Evolutionary conservation across 768 basidiomycete genomes (phyloP).

Genomic region (Suillus fuscotomentosus): DNA sequence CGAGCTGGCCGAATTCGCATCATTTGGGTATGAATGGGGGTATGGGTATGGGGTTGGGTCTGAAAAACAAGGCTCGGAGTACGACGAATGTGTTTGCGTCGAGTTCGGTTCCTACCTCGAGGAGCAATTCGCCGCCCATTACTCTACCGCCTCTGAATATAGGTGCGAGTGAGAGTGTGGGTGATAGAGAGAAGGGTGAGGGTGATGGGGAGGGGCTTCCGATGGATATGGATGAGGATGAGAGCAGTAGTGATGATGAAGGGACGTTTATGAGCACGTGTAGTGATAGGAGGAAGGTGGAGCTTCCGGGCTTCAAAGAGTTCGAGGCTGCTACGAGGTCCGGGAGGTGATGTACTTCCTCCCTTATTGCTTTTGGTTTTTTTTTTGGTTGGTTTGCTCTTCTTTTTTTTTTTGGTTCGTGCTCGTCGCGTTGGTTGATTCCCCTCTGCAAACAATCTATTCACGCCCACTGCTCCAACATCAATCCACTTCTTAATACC

Average conservation of each 20-base stretch:
- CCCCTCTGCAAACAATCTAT: not conserved
- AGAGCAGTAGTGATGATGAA: conserved; percentile 21
- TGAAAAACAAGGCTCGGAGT: not conserved
- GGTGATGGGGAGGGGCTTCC: not conserved
- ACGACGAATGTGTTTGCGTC: conserved; percentile 11
- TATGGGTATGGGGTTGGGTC: not conserved
- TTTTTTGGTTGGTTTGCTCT: not conserved
- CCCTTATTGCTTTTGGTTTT: not conserved
- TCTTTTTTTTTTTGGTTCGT: not conserved
- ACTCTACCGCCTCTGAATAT: conserved; percentile 67
- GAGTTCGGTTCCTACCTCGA: conserved; percentile 48
- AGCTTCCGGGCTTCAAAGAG: conserved; percentile 61
- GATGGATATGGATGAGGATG: conserved; percentile 14
- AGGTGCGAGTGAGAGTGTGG: conserved; percentile 6
- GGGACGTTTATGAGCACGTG: conserved; percentile 10
- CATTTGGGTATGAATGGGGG: not conserved
- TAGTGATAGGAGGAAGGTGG: conserved; percentile 32
- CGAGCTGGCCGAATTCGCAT: conserved; percentile 35
- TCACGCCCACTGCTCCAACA: not conserved
- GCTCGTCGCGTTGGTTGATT: not conserved
- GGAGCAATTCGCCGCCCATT: conserved; percentile 71
- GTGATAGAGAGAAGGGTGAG: not conserved
- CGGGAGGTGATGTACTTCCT: conserved; percentile 15
- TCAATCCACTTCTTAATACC: conserved; percentile 1
- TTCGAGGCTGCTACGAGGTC: conserved; percentile 51